Base-by-base conservation (phyloP, 768 basidiomycete species). In the Trametes gibbosa region DNA sequence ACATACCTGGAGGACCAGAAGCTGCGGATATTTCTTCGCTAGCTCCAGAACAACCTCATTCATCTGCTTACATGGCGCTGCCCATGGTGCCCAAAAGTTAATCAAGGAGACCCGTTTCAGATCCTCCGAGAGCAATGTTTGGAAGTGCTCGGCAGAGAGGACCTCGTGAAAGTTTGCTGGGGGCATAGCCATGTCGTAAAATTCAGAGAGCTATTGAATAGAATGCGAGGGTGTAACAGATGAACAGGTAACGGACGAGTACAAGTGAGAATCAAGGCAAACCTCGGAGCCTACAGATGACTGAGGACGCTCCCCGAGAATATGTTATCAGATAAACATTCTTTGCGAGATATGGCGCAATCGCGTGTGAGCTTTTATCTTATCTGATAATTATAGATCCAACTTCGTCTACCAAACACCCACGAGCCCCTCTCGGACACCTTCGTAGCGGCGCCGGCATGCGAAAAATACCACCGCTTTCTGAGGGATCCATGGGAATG, bases 41-140 rank as follows among this genome's bases (percentile, higher is more conserved):
- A 96, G 79, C 66, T 90, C 89, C 9, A 68, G 59, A 17, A 90
- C 83, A 32, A 95, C 84, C 43, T 85, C 77, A 75, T 94, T 95
- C 89, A 97, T 96, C 66, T 87, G 81, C 66, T 81, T 80, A 78
- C 95, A 98, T 40, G 95, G 94, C 61, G 84, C 89, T 0, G 94
- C 97, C 92, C 93, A 90, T 73, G 84, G 77, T 42, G 95, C 92
- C 90, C 94, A 95, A 72, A 98, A 99, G 75, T 90, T 92, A 69
- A 97, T 85, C 37, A 96, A 77, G 4, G 95, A 95, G 23, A 96
- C 81, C 21, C 90, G 79, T 19, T 81, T 74, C 34, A 99, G 83
- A 73, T 98, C 95, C 21, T 73, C 68, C 0, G 85, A 86, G 47
- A 98, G 84, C 9, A 91, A 73, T 7, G 75, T 68, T 70, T 92